Base-by-base conservation (phyloP, 495 filamentous ascomycete species). In the Hyaloscypha finlandica region DNA sequence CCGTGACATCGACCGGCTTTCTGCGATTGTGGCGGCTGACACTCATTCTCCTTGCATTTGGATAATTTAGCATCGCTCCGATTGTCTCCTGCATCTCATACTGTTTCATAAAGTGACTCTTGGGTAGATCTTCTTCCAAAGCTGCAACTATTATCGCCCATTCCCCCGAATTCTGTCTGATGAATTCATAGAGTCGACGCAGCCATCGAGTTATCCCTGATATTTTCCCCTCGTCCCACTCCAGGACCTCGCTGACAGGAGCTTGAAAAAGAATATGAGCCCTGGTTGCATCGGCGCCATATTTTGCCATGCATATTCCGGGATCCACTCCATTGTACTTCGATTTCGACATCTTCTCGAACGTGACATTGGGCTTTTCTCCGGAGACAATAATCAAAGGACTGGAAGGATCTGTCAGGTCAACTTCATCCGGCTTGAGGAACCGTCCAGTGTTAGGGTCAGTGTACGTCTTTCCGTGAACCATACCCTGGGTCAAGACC, bases 311-410 rank as follows among this genome's bases (percentile, higher is more conserved):
- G 67, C 90, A 91, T 0, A 71, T 76, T 0, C 83, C 85, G 0
- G 93, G 93, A 72, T 96, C 92, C n/a, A 96, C 90, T 35, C 93
- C 93, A 73, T 97, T 97, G 77, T 95, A 83, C 72, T 97, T 97
- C 64, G 91, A 94, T 76, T 97, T 97, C n/a, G 90, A 94, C 93
- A 97, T 97, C 71, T 97, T 97, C 76, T 97, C 92, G 64, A 86
- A 96, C 0, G 85, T 87, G 33, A 93, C 73, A 12, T 75, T 82
- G 4, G 90, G 86, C 0, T 72, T 71, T 54, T 85, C 74, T 25
- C 84, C 84, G 1, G 88, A 88, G 0, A 82, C 81, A 51, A 81
- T 81, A 45, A 93, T 83, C 58, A 84, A 80, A 2, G 90, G 90
- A 8, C 81, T 80, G 0, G 82, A 72, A 4, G 83, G 78, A 53